Percentiles rank a stretch among this genome's conserved stretches.
These are phyloP conservation scores for Podospora pseudopauciseta DNA, from an alignment of 495 filamentous ascomycete genomes.

Conservation along the genomic window DNA sequence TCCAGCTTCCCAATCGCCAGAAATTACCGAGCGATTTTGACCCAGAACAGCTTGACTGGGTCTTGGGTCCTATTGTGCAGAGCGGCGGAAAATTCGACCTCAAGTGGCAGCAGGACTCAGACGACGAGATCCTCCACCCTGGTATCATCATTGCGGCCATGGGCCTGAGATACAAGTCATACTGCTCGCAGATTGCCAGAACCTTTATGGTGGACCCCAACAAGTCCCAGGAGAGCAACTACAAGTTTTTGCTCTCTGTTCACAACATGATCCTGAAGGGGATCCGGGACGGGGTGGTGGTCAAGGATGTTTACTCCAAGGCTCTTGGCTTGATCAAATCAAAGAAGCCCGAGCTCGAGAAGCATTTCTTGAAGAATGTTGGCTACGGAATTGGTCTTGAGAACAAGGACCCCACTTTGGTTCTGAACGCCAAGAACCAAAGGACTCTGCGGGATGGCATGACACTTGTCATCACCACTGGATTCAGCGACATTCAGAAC, in stretches of 20 bases:
- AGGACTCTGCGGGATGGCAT: slow-evolving; percentile 88
- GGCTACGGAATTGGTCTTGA: slow-evolving; percentile 92
- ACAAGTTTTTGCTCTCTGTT: slow-evolving; percentile 82
- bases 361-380: slow-evolving; percentile 85
- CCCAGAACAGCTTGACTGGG: slow-evolving; percentile 88
- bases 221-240: slow-evolving; percentile 88
- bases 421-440: slow-evolving; percentile 80
- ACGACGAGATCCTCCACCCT: slow-evolving; percentile 81
- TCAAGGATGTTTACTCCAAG: slow-evolving; percentile 90
- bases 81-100: slow-evolving; percentile 95
- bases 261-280: slow-evolving; percentile 86
- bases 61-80: slow-evolving; percentile 84
- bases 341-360: slow-evolving; percentile 91
- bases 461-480: slow-evolving; percentile 85
- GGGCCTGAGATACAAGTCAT: slow-evolving; percentile 90
- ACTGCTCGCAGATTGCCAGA: slow-evolving; percentile 82
- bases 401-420: slow-evolving; percentile 71
- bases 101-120: slow-evolving; percentile 66
- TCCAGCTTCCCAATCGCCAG: slow-evolving; percentile 59
- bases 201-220: slow-evolving; percentile 97
- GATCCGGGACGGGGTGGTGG: slow-evolving; percentile 78
- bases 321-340: slow-evolving; percentile 70
- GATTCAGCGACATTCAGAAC: slow-evolving; percentile 84
- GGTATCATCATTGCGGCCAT: slow-evolving; percentile 90
- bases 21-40: slow-evolving; percentile 87